Evolutionary conservation across 2,329 filamentous ascomycete genomes (phyloP), one percentile per base, ranked within the genome.

Genomic region (Pseudophaeomoniella oleicola): DNA sequence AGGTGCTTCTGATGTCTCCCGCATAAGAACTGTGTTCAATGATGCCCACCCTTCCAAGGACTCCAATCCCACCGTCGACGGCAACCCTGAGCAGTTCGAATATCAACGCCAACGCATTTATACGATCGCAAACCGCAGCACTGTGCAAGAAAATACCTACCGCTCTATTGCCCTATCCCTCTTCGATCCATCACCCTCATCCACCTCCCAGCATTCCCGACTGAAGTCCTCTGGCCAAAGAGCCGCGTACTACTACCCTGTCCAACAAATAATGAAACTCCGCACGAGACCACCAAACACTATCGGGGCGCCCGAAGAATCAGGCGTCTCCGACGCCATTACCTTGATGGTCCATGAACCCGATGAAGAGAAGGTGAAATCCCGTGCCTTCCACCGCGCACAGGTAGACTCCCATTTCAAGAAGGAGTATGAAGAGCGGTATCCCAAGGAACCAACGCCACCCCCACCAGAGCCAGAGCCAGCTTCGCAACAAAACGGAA

Each of bases 191-290:
- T 59, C 44, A 12, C 43, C 44, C 13, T 47, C 51, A 17, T 43
- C 44, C 31, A 33, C 40, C 16, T 29, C 40, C 12, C n/a, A n/a
- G n/a, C 27, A 39, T 22, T 45, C 39, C 12, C 44, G 47, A 5
- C 45, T 50, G 14, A 62, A 57, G 39, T 58, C 60, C 35, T 33
- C 55, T 39, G 43, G 64, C 41, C 55, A 57, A 41, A 69, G 68
- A 48, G 73, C 62, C 1, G 74, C 74, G 11, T 78, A 75, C 51
- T 74, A 73, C 50, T 78, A 78, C 42, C 72, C 73, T 0, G 68
- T 78, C 37, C 37, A 39, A 14, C 44, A 47, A 31, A 41, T 37
- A 10, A 42, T 47, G 17, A 27, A 27, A 27, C 22, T 27, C 22
- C 22, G 22, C 22, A 9, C 22, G 9, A 27, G n/a, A 27, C 22